Conservation (phyloP, 306 rosid species). For the Luffa acutangula region DNA sequence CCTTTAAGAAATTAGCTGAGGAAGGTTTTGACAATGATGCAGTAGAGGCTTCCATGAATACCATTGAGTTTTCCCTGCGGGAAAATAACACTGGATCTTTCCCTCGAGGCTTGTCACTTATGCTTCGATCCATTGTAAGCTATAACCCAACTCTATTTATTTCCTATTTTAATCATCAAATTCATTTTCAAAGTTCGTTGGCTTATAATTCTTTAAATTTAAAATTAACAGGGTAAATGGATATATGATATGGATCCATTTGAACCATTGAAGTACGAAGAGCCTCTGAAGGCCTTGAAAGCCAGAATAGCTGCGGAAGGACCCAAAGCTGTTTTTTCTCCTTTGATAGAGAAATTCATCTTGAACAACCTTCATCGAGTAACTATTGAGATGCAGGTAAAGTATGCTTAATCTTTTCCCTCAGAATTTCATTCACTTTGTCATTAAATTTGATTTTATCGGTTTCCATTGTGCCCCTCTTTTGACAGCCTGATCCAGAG, state of each 20-base stretch:
- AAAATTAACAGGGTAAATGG: constrained; percentile 72
- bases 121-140: constrained; percentile 93
- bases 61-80: constrained; percentile 93
- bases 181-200: background rate
- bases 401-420: background rate
- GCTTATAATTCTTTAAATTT: background rate
- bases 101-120: constrained; percentile 93
- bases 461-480: constrained; percentile 17
- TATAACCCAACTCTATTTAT: constrained; percentile 6
- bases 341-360: constrained; percentile 76
- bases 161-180: constrained; percentile 6
- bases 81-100: constrained; percentile 98
- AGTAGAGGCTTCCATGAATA: constrained; percentile 98
- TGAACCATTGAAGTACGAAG: constrained; percentile 86
- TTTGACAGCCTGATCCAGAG: constrained; percentile 81
- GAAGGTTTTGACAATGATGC: constrained; percentile 87
- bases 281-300: constrained; percentile 77
- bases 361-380: constrained; percentile 80
- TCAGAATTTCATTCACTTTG: background rate
- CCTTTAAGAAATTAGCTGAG: constrained; percentile 60
- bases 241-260: constrained; percentile 97
- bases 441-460: constrained; percentile 9
- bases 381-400: constrained; percentile 94
- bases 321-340: constrained; percentile 79
- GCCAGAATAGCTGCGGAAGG: constrained; percentile 81